Evolutionary conservation across 2,329 filamentous ascomycete genomes (phyloP).

Genomic region (Bipolaris oryzae): DNA sequence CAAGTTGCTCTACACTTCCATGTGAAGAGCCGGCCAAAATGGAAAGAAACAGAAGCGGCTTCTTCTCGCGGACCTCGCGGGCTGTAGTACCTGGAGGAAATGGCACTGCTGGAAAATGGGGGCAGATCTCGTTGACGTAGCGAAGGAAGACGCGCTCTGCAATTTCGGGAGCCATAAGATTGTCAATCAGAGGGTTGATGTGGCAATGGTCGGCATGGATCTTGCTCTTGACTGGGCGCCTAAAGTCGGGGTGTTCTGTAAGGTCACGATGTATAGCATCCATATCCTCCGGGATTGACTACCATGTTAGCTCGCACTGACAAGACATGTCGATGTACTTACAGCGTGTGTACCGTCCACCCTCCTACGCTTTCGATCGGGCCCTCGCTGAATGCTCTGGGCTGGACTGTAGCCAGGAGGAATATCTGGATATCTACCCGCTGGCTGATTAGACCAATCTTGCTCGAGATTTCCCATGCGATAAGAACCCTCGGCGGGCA

Average conservation of each 20-base stretch:
- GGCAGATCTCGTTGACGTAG: conserved; percentile 61
- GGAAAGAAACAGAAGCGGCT: conserved; percentile 65
- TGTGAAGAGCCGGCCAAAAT: conserved; percentile 61
- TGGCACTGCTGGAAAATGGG: conserved; percentile 64
- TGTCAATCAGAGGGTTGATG: conserved; percentile 49
- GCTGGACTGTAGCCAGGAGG: conserved; percentile 43
- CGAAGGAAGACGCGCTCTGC: conserved; percentile 64
- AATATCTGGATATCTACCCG: conserved; percentile 31
- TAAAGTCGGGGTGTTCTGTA: conserved; percentile 45
- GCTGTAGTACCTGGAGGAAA: conserved; percentile 62
- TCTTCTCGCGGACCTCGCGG: conserved; percentile 61
- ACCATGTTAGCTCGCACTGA: conserved; percentile 7
- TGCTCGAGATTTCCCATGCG: conserved; percentile 37
- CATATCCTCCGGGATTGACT: conserved; percentile 49
- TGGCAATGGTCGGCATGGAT: conserved; percentile 45
- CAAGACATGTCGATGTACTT: conserved; percentile 11
- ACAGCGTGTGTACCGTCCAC: conserved; percentile 37
- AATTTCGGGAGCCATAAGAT: conserved; percentile 57
- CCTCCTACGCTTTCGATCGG: conserved; percentile 43
- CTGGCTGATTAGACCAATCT: conserved; percentile 34
- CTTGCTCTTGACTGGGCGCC: conserved; percentile 36
- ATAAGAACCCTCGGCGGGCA: conserved; percentile 32
- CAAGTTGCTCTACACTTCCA: conserved; percentile 50
- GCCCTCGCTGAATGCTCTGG: conserved; percentile 37
- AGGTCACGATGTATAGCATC: conserved; percentile 46